A percentile compares a stretch with the other conserved stretches of the same genome.
These are phyloP conservation scores for Echites panduratus DNA, from an alignment of 257 asterid genomes.

Conservation along the genomic window DNA sequence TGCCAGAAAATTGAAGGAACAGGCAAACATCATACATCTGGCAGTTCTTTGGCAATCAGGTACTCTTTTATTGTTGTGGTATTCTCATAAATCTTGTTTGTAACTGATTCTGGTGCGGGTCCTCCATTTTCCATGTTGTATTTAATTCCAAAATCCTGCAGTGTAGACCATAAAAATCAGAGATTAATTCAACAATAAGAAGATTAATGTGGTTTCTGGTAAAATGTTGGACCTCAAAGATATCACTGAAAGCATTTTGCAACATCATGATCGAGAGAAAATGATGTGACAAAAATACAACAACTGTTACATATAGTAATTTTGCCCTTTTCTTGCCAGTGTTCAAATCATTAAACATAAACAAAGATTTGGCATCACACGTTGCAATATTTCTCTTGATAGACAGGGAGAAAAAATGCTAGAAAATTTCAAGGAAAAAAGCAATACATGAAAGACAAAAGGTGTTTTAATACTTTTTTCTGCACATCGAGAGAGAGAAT, in stretches of 20 bases:
- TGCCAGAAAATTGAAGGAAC: not conserved
- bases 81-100: constrained; percentile 76
- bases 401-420: not conserved
- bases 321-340: not conserved
- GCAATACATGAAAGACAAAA: not conserved
- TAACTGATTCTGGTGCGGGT: constrained; percentile 96
- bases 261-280: not conserved
- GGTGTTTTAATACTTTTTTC: not conserved
- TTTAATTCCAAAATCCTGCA: constrained; percentile 94
- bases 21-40: constrained; percentile 57
- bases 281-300: not conserved
- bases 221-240: not conserved
- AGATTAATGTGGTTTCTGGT: not conserved
- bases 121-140: constrained; percentile 99
- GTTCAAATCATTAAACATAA: not conserved
- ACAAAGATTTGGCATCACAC: not conserved
- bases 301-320: not conserved
- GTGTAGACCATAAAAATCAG: not conserved
- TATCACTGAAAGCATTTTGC: not conserved
- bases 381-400: not conserved
- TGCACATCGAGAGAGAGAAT: not conserved
- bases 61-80: constrained; percentile 89
- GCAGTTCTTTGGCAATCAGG: constrained; percentile 84
- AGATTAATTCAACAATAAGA: not conserved
- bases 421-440: not conserved